Evolutionary conservation across 148 eudicot genomes (phyloP), one percentile per base, ranked within the genome.

Genomic region (Silene conica): DNA sequence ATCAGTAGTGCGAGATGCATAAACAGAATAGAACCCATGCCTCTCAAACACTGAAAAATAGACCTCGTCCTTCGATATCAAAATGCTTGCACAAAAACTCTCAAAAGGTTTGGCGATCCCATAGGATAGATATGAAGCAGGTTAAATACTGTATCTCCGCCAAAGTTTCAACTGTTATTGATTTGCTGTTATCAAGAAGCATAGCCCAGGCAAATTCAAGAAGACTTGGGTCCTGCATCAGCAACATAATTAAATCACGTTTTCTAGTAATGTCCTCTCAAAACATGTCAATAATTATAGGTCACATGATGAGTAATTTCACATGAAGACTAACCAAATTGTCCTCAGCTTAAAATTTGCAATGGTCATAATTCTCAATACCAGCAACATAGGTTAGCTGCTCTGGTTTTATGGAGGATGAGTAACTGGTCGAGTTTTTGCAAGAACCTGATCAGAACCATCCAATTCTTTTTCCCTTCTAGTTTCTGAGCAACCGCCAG

Each of bases 161-260:
- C 74, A 95, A 83, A 80, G 92, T 87, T 74, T 84, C 84, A 34
- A 81, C 92, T 59, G 89, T 87, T 54, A 84, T 84, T 14, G 89
- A 73, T 69, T 90, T 84, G 71, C 88, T 88, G 72, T 81, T 85
- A 63, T 95, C 97, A 79, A 90, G 89, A 89, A 95, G 90, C 86
- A 92, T 97, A 80, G 85, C 75, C 97, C 98, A 95, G 59, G 96
- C 98, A 90, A 86, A 89, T 81, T 95, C 98, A 65, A 95, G 96
- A 72, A 95, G 84, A 59, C 88, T 74, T 52, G 89, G 83, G 78
- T 95, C 98, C 98, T 95, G 80, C 25, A 82, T 64, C 54, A 65
- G 74, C 63, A 20, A 38, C 20, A 72, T 15, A 64, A 20, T 20
- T 77, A 8, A n/a, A 64, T 67, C 23, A 26, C 8, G 28, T 70